Evolutionary conservation across 1,284 basidiomycete genomes (phyloP).

Genomic region (Bondarzewia mesenterica): DNA sequence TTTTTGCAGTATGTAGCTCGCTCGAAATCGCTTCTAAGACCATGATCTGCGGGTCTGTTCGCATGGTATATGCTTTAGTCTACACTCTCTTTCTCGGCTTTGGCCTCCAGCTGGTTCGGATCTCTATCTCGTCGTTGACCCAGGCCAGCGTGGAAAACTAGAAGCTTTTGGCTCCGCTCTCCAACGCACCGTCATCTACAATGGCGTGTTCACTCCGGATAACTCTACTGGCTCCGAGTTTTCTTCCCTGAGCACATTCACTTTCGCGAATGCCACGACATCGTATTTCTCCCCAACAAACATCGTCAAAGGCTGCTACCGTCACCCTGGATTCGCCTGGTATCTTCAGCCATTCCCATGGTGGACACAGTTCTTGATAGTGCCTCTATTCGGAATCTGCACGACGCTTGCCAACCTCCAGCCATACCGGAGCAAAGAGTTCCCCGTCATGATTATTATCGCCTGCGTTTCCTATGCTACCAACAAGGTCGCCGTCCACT

Average conservation of each 20-base stretch:
- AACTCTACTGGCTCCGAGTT: slow-evolving; percentile 36
- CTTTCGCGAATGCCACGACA: slow-evolving; percentile 53
- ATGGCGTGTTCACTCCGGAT: slow-evolving; percentile 63
- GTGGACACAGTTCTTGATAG: slow-evolving; percentile 73
- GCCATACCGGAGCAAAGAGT: slow-evolving; percentile 60
- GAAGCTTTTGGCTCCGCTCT: slow-evolving; percentile 42
- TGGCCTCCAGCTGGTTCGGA: slow-evolving; percentile 82
- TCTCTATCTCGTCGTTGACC: slow-evolving; percentile 75
- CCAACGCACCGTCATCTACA: slow-evolving; percentile 40
- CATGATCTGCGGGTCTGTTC: slow-evolving; percentile 80
- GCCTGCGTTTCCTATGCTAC: slow-evolving; percentile 73
- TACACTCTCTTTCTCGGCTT: slow-evolving; percentile 88
- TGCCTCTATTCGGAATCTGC: slow-evolving; percentile 73
- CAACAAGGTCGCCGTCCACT: slow-evolving; percentile 76
- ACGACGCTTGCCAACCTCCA: slow-evolving; percentile 74
- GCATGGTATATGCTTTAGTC: slow-evolving; percentile 86
- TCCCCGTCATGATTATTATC: slow-evolving; percentile 81
- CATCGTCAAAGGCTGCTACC: slow-evolving; percentile 61
- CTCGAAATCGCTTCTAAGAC: slow-evolving; percentile 85
- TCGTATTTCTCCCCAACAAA: slow-evolving; percentile 27
- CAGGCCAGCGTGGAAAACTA: slow-evolving; percentile 43
- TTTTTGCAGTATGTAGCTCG: slow-evolving; percentile 66
- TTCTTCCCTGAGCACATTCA: slow-evolving; percentile 58
- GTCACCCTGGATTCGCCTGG: slow-evolving; percentile 61
- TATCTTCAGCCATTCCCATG: slow-evolving; percentile 71